Conservation (phyloP, 2,329 filamentous ascomycete species). For the Cladorrhinum sp. region DNA sequence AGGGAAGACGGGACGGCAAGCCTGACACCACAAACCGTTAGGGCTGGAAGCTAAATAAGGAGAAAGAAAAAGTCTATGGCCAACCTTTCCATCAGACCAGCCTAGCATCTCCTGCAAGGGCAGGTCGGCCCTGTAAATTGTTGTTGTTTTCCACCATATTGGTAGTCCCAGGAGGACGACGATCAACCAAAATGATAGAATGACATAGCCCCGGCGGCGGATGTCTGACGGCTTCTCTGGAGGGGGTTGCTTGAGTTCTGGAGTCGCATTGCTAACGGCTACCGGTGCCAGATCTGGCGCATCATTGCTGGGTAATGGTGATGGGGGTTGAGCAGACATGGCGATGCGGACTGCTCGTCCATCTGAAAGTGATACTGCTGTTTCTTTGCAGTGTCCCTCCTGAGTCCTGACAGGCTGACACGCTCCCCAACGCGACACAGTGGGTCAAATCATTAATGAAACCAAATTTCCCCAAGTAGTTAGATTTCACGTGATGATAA, state of each 20-base stretch:
- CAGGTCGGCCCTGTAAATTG: constrained; percentile 81
- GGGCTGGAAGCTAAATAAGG: constrained; percentile 5
- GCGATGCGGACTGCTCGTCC: constrained; percentile 19
- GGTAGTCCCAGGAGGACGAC: constrained; percentile 81
- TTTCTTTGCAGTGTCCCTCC: background rate
- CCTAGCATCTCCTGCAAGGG: constrained; percentile 82
- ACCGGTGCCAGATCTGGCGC: constrained; percentile 10
- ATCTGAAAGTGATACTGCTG: constrained; percentile 9
- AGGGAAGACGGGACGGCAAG: constrained; percentile 84
- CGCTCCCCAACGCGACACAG: constrained; percentile 11
- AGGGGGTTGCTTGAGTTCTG: constrained; percentile 55
- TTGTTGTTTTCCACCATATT: constrained; percentile 94
- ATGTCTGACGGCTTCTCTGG: constrained; percentile 71
- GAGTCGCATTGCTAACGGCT: constrained; percentile 14
- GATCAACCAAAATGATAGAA: constrained; percentile 87
- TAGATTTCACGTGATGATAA: constrained; percentile 15
- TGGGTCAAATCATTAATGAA: background rate
- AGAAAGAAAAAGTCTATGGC: constrained; percentile 20
- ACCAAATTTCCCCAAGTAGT: constrained; percentile 3
- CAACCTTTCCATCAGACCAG: constrained; percentile 87
- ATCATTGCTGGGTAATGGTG: constrained; percentile 17
- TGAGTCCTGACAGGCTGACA: background rate
- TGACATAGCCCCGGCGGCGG: constrained; percentile 67
- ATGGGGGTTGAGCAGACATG: constrained; percentile 23
- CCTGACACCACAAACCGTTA: constrained; percentile 52